phyloP scores from a whole-genome alignment of 768 basidiomycete species.

The Harrya chromipes region DNA sequence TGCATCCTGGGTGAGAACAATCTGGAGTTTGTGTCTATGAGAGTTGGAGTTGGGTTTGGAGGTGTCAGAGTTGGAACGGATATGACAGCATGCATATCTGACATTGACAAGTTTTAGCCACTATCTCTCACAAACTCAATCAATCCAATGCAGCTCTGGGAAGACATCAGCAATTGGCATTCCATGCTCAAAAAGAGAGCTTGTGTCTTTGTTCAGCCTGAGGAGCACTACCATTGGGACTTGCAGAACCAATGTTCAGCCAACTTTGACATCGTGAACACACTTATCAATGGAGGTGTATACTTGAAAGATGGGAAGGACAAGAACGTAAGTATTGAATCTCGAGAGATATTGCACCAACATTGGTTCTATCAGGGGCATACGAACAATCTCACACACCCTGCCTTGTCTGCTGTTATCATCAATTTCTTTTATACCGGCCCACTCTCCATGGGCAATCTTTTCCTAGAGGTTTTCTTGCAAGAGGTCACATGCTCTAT shows the following conservation, averaged over 20 bases:
- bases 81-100: no score
- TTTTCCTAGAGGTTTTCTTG: background rate
- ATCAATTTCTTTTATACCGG: slow-evolving; percentile 5
- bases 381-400: slow-evolving; percentile 1
- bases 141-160: background rate
- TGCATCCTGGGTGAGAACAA: no score
- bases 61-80: no score
- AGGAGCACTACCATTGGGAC: slow-evolving; percentile 5
- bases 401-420: background rate
- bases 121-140: no score
- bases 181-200: slow-evolving; percentile 1
- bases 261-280: background rate
- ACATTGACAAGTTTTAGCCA: no score
- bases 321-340: background rate
- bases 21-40: no score
- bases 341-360: no score
- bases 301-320: slow-evolving; percentile 2
- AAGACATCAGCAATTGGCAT: slow-evolving; percentile 3
- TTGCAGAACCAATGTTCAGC: background rate
- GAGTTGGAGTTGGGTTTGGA: no score
- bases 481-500: background rate
- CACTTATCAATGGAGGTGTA: background rate
- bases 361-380: background rate
- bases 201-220: background rate
- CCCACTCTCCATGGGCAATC: background rate